A percentile compares a stretch with the other conserved stretches of the same genome.
Conservation (phyloP, 2,329 filamentous ascomycete genomes). For the Cladosporium sp. region DNA sequence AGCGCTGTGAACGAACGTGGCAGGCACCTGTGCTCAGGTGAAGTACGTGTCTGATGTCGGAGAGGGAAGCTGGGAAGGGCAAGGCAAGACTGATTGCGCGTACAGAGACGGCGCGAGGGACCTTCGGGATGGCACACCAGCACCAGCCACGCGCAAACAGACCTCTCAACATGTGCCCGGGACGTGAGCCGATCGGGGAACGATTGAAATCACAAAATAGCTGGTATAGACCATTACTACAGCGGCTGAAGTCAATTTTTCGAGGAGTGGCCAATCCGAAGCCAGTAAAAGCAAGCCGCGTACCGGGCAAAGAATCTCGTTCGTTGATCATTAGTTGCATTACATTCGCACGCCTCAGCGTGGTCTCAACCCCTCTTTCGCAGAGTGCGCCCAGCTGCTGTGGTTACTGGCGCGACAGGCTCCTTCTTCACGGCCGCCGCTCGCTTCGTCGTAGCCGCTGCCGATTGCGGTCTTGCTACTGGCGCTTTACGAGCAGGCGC, state of each 20-base stretch:
- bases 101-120: not conserved
- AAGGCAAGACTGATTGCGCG: not conserved
- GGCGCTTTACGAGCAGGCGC: conserved; percentile 44
- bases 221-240: not conserved
- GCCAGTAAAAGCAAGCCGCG: not conserved
- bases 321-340: conserved; percentile 12
- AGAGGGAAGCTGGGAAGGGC: not conserved
- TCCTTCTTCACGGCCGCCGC: conserved; percentile 28
- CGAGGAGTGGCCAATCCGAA: conserved; percentile 8
- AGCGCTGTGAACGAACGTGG: not conserved
- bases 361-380: conserved; percentile 33
- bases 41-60: not conserved
- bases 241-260: not conserved
- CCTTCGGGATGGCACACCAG: not conserved
- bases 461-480: conserved; percentile 38
- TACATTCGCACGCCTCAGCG: not conserved
- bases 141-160: not conserved
- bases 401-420: conserved; percentile 23
- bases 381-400: conserved; percentile 29
- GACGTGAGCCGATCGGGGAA: not conserved
- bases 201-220: not conserved
- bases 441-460: conserved; percentile 42
- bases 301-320: not conserved
- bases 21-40: not conserved
- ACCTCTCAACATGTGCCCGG: not conserved